These are phyloP conservation scores for Claviceps digitariae DNA, from an alignment of 2,329 filamentous ascomycete species.

Conservation along the genomic window DNA sequence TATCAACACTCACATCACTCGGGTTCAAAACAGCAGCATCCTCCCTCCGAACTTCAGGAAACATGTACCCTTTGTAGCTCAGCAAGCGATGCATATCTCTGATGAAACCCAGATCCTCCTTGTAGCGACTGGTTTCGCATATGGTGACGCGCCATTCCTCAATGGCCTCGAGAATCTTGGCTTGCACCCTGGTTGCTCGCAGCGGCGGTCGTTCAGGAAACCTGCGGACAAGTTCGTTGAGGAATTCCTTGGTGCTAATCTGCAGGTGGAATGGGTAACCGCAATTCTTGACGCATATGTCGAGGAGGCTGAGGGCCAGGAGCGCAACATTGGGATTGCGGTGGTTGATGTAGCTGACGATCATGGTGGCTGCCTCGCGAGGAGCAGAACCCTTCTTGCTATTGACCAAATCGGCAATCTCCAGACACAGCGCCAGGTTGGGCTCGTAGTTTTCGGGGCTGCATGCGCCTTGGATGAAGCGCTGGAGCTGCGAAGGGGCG, in stretches of 20 bases:
- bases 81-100: slow-evolving; percentile 93
- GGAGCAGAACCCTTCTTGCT: slow-evolving; percentile 93
- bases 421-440: slow-evolving; percentile 88
- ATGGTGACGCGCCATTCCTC: slow-evolving; percentile 98
- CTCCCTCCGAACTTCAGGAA: slow-evolving; percentile 81
- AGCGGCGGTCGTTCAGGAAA: slow-evolving; percentile 90
- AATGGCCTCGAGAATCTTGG: slow-evolving; percentile 86
- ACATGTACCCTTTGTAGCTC: slow-evolving; percentile 93
- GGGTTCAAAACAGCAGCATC: slow-evolving; percentile 95
- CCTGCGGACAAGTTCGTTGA: slow-evolving; percentile 91
- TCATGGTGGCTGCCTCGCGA: slow-evolving; percentile 84
- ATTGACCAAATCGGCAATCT: slow-evolving; percentile 94
- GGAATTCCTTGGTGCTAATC: slow-evolving; percentile 96
- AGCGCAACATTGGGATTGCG: slow-evolving; percentile 92
- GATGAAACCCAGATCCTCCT: slow-evolving; percentile 92
- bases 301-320: slow-evolving; percentile 79
- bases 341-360: slow-evolving; percentile 91
- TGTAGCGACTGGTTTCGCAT: slow-evolving; percentile 95
- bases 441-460: slow-evolving; percentile 97
- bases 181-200: slow-evolving; percentile 74
- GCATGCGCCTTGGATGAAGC: slow-evolving; percentile 92
- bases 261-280: slow-evolving; percentile 98
- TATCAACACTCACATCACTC: slow-evolving; percentile 79
- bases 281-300: slow-evolving; percentile 99
- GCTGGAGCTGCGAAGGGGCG: slow-evolving; percentile 74